Conservation (phyloP, 495 filamentous ascomycete genomes). For the Neurospora pannonica region DNA sequence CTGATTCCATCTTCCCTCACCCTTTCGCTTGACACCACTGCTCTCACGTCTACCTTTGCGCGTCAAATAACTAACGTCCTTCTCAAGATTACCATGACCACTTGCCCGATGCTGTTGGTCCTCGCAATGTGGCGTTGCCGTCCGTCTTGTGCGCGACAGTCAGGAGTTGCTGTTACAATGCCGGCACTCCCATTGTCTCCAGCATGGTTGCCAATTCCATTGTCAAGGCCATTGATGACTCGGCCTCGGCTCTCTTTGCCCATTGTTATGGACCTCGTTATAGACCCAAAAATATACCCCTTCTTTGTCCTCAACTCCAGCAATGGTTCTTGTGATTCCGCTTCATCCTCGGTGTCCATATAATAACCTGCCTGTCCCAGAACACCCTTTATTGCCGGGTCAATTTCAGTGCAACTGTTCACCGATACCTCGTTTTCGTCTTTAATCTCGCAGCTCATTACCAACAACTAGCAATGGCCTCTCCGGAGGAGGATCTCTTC, state of each 20-base stretch:
- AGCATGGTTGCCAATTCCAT: neutral
- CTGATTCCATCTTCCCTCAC: constrained; percentile 18
- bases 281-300: neutral
- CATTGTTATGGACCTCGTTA: neutral
- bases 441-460: neutral
- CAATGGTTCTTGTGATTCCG: neutral
- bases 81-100: neutral
- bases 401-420: neutral
- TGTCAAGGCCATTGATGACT: neutral
- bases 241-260: neutral
- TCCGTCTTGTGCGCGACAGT: neutral
- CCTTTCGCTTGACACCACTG: neutral
- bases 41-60: neutral
- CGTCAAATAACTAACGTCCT: neutral
- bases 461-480: neutral
- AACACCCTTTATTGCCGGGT: neutral
- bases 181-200: neutral
- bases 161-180: neutral
- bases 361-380: neutral
- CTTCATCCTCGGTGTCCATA: neutral
- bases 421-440: neutral
- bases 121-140: neutral
- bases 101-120: neutral
- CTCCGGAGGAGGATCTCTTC: neutral
- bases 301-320: neutral